Conservation (phyloP, 768 basidiomycete genomes). For the Suillus lakei region DNA sequence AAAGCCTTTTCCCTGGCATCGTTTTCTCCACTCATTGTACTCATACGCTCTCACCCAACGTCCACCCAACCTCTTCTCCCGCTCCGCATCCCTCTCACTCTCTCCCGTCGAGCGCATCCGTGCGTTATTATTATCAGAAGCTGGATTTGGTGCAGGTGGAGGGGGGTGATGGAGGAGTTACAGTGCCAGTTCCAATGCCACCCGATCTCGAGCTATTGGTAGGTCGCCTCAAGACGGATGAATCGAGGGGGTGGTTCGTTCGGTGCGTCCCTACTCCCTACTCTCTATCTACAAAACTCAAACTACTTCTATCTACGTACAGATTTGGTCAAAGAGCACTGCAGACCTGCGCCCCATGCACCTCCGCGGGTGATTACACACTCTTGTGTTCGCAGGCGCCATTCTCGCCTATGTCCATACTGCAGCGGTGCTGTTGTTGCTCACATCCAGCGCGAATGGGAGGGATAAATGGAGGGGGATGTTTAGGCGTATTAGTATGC, state of each 20-base stretch:
- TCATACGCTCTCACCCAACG: slow-evolving; percentile 49
- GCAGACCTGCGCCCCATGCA: slow-evolving; percentile 69
- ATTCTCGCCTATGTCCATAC: slow-evolving; percentile 65
- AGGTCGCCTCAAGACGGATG: slow-evolving; percentile 58
- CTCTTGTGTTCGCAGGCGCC: slow-evolving; percentile 57
- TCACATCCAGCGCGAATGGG: slow-evolving; percentile 47
- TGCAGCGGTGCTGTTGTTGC: slow-evolving; percentile 49
- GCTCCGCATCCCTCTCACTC: slow-evolving; percentile 60
- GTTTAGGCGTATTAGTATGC: slow-evolving; percentile 54
- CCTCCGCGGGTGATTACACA: slow-evolving; percentile 61
- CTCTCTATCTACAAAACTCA: not conserved
- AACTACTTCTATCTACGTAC: slow-evolving; percentile 8
- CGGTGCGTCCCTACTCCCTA: slow-evolving; percentile 46
- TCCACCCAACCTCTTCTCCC: slow-evolving; percentile 66
- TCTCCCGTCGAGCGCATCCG: slow-evolving; percentile 58
- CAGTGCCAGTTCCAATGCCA: slow-evolving; percentile 40
- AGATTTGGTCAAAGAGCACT: slow-evolving; percentile 75
- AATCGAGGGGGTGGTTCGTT: slow-evolving; percentile 61
- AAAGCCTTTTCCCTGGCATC: no score
- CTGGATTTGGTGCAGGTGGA: slow-evolving; percentile 38
- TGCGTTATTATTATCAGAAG: slow-evolving; percentile 46
- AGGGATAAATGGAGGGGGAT: slow-evolving; percentile 49
- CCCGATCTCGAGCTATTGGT: slow-evolving; percentile 56
- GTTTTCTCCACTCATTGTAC: slow-evolving; percentile 58
- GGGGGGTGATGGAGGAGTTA: slow-evolving; percentile 12